Base-by-base conservation (phyloP, 1,284 basidiomycete species). In the Trametes hirsuta region DNA sequence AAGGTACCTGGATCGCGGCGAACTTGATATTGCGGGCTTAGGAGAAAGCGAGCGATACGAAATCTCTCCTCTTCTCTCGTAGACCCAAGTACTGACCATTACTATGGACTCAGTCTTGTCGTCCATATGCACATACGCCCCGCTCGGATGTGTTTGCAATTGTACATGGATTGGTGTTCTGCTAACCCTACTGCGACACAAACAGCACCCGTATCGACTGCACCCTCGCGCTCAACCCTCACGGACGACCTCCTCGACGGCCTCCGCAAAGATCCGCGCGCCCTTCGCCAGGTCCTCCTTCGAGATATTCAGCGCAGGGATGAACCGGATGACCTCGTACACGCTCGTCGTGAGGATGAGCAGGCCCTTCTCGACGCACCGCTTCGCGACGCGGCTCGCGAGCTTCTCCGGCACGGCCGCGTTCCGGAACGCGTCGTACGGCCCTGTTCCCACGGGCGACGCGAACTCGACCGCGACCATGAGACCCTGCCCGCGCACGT, bases 401-500 rank as follows among this genome's bases (percentile, higher is more conserved):
- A 96, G 80, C 67, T 83, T 80, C 74, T 82, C 81, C 30, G 90
- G 88, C 9, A 84, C 76, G 25, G 70, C 66, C 42, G 75, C 65
- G 55, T 75, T 73, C 41, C 75, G 67, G 34, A 73, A 74, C 4
- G 81, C 75, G 71, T 87, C 84, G 66, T 78, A 75, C 11, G 74
- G 42, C 46, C 69, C 69, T 11, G 79, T 74, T 40, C 78, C 77
- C 10, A 75, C 73, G 0, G 89, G 84, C 4, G 86, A 85, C 2
- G 84, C 84, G 68, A 95, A 94, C 72, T 95, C 93, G 56, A 94
- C 81, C 1, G 82, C 91, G 53, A 91, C 80, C 93, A 95, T 95
- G 61, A 94, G 78, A 8, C 93, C 93, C 30, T 78, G 74, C 0
- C 93, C 93, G 42, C 93, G 87, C 46, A 94, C 81, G 69, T 95